These are phyloP conservation scores for Scedosporium apiospermum DNA, from an alignment of 2,329 filamentous ascomycete species.

Conservation along the genomic window DNA sequence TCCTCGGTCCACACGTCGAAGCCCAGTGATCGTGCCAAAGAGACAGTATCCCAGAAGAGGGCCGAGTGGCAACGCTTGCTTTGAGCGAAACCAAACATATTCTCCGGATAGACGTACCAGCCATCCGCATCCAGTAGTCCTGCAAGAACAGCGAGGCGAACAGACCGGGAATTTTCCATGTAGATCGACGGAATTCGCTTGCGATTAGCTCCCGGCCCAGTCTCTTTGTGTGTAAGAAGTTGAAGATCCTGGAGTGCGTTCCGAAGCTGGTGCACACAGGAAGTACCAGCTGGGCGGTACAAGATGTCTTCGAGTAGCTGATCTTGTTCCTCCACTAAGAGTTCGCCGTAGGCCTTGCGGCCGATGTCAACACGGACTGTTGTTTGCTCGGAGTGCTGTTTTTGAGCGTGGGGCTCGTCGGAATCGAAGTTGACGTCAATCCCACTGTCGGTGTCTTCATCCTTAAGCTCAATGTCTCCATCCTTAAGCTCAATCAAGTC, in stretches of 20 bases:
- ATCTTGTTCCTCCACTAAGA: not conserved
- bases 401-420: not conserved
- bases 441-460: not conserved
- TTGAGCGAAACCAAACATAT: constrained; percentile 3
- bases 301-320: not conserved
- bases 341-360: not conserved
- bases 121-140: not conserved
- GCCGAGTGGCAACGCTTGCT: not conserved
- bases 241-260: not conserved
- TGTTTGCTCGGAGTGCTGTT: not conserved
- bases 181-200: constrained; percentile 2
- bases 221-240: not conserved
- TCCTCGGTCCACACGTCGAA: constrained; percentile 1
- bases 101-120: not conserved
- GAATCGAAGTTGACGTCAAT: not conserved
- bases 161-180: constrained; percentile 3
- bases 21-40: constrained; percentile 2
- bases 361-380: not conserved
- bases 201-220: not conserved
- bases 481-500: not conserved
- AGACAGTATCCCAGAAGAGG: constrained; percentile 3
- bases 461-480: not conserved
- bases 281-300: not conserved
- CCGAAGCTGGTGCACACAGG: not conserved
- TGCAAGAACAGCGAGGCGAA: constrained; percentile 2